These are phyloP conservation scores for Arabidopsis lyrata DNA, from an alignment of 441 rosid species.

Conservation along the genomic window DNA sequence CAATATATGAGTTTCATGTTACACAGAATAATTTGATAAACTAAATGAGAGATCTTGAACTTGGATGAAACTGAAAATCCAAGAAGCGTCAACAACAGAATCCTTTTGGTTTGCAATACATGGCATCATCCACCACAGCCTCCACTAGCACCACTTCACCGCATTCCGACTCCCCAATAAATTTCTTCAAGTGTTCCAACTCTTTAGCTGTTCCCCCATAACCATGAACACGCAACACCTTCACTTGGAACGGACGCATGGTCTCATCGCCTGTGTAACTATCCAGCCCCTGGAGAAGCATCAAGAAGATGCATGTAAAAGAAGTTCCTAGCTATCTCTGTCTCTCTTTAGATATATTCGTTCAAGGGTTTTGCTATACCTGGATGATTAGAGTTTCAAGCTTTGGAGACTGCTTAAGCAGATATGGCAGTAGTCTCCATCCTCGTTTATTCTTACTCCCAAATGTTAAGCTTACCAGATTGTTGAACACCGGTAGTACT, in stretches of 20 bases:
- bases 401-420: constrained; percentile 10
- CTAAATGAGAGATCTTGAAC: too few relatives aligned
- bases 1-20: too few relatives aligned
- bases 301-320: neutral
- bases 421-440: constrained; percentile 3
- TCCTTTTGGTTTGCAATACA: too few relatives aligned
- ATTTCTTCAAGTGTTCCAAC: constrained; percentile 4
- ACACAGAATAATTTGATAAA: too few relatives aligned
- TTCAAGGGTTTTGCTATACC: neutral
- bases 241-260: neutral
- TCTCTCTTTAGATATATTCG: neutral
- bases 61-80: too few relatives aligned
- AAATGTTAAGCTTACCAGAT: constrained; percentile 8
- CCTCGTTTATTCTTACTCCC: neutral
- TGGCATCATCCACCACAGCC: too few relatives aligned
- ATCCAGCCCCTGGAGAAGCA: constrained; percentile 1
- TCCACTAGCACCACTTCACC: too few relatives aligned
- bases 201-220: neutral
- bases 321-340: neutral
- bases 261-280: neutral
- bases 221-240: neutral
- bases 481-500: constrained; percentile 6
- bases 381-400: constrained; percentile 10
- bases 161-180: too few relatives aligned
- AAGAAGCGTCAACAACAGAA: too few relatives aligned